phyloP scores from a whole-genome alignment of 345 rosid genomes.

The Sisymbrium altissimum region DNA sequence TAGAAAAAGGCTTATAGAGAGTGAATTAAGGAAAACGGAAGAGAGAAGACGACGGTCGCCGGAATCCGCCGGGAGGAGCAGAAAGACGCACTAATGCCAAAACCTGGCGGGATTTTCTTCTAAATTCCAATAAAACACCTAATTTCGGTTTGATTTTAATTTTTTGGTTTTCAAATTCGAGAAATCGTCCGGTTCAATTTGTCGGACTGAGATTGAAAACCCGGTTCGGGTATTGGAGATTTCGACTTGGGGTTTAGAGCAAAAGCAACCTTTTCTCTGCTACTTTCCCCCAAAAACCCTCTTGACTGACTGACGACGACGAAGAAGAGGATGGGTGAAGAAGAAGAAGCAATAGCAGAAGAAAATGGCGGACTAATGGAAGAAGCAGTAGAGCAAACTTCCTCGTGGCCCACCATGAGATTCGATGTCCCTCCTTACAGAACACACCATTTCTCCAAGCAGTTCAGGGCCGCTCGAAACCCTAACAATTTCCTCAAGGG shows the following conservation, averaged over 20 bases:
- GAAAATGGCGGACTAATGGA: constrained; percentile 29
- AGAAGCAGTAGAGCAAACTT: constrained; percentile 32
- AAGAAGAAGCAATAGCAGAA: constrained; percentile 17
- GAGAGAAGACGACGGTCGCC: constrained; percentile 14
- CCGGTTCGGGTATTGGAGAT: constrained; percentile 6
- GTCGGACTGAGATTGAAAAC: background rate
- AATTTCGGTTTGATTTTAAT: constrained; percentile 10
- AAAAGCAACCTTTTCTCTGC: background rate
- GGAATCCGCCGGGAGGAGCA: constrained; percentile 21
- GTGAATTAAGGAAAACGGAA: background rate
- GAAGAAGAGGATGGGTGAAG: constrained; percentile 22
- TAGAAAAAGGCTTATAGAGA: background rate
- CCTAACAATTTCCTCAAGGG: constrained; percentile 92
- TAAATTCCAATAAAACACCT: constrained; percentile 15
- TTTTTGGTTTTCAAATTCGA: background rate
- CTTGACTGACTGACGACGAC: constrained; percentile 9
- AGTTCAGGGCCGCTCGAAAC: constrained; percentile 52
- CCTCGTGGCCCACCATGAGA: constrained; percentile 50
- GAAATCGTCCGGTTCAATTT: background rate
- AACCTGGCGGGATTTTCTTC: constrained; percentile 33
- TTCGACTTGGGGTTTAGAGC: background rate
- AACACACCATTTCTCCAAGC: constrained; percentile 63
- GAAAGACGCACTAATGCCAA: constrained; percentile 1
- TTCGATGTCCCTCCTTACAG: constrained; percentile 68
- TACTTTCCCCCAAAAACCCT: background rate